Evolutionary conservation across 352 stramenopile genomes (phyloP).

Genomic region (Sclerospora graminicola): DNA sequence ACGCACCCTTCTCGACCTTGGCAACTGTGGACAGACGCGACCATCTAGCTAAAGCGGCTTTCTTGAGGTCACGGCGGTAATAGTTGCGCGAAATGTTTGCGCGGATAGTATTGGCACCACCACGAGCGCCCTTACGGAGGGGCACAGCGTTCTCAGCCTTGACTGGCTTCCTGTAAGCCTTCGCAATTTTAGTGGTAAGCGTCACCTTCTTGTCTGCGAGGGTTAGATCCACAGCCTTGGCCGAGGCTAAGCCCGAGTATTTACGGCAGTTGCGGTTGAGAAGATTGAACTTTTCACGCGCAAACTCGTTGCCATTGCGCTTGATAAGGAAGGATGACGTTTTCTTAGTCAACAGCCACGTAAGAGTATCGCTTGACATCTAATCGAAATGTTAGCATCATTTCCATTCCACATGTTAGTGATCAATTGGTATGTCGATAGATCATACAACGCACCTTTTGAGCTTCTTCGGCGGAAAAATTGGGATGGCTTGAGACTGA

Average conservation of each 20-base stretch:
- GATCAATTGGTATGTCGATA: not conserved
- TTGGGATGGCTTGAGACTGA: slow-evolving; percentile 39
- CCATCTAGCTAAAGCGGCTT: slow-evolving; percentile 76
- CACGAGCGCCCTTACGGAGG: slow-evolving; percentile 77
- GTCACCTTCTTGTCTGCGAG: slow-evolving; percentile 83
- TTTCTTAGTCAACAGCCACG: slow-evolving; percentile 94
- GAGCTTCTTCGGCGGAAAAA: slow-evolving; percentile 82
- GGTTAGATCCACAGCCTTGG: slow-evolving; percentile 89
- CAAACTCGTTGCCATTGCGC: slow-evolving; percentile 85
- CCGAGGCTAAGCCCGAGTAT: slow-evolving; percentile 92
- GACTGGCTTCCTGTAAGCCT: slow-evolving; percentile 54
- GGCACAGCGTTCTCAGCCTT: slow-evolving; percentile 66
- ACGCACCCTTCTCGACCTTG: slow-evolving; percentile 83
- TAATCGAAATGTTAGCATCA: slow-evolving; percentile 13
- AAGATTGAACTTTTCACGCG: slow-evolving; percentile 93
- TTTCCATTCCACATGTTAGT: slow-evolving; percentile 1
- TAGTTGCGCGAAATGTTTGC: slow-evolving; percentile 85
- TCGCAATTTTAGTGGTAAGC: slow-evolving; percentile 75
- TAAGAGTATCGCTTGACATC: slow-evolving; percentile 91
- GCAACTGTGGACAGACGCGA: slow-evolving; percentile 78
- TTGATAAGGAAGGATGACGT: slow-evolving; percentile 96
- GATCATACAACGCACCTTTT: slow-evolving; percentile 30
- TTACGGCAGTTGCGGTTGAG: slow-evolving; percentile 93
- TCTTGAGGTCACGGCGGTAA: slow-evolving; percentile 82
- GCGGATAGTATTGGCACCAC: slow-evolving; percentile 77